Evolutionary conservation across 2,329 filamentous ascomycete genomes (phyloP).

Genomic region (Fusarium illudens): DNA sequence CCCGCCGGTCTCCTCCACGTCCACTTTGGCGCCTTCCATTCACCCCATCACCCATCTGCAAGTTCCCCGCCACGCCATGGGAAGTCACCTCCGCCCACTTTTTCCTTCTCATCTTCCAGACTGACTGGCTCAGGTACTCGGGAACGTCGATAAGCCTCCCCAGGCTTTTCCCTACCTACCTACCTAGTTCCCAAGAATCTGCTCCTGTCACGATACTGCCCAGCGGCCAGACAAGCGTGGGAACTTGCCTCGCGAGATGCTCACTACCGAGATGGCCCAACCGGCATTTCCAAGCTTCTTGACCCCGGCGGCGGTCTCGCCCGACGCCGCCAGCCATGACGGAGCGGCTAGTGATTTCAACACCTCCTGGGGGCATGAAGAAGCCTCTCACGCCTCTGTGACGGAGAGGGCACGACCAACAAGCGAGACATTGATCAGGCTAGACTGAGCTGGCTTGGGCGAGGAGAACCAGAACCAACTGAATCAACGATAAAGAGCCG

Average conservation of each 20-base stretch:
- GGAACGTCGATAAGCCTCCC: not conserved
- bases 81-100: conserved; percentile 14
- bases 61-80: conserved; percentile 29
- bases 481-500: conserved; percentile 24
- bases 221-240: conserved; percentile 9
- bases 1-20: conserved; percentile 31
- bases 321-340: conserved; percentile 23
- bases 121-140: conserved; percentile 5
- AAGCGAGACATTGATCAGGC: conserved; percentile 28
- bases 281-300: conserved; percentile 9
- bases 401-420: conserved; percentile 24
- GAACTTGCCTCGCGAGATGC: conserved; percentile 2
- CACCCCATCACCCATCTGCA: conserved; percentile 18
- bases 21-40: conserved; percentile 20
- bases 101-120: conserved; percentile 9
- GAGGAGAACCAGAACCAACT: conserved; percentile 17
- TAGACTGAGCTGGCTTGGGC: conserved; percentile 6
- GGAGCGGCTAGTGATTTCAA: conserved; percentile 25
- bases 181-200: conserved; percentile 22
- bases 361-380: conserved; percentile 9
- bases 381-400: conserved; percentile 2
- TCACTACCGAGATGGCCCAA: conserved; percentile 8
- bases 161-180: conserved; percentile 10
- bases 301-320: conserved; percentile 16
- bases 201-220: conserved; percentile 20